phyloP scores from a whole-genome alignment of 257 asterid species.

The Coffea canephora region DNA sequence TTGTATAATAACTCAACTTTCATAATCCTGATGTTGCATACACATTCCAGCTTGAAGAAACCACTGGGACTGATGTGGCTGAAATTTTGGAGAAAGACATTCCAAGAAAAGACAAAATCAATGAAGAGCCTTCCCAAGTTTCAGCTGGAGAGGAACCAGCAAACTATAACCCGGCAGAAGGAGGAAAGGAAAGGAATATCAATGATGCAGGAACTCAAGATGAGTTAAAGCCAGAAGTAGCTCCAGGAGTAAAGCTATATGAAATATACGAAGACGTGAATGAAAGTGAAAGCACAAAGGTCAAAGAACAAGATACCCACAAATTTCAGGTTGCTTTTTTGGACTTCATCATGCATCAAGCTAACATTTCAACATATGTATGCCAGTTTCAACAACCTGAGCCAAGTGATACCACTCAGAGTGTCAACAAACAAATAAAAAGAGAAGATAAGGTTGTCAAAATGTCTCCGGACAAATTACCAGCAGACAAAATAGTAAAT shows the following conservation, averaged over 20 bases:
- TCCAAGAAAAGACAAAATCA: background rate
- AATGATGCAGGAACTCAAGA: background rate
- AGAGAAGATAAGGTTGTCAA: constrained; percentile 7
- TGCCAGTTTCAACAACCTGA: constrained; percentile 6
- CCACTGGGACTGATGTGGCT: background rate
- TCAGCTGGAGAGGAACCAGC: background rate
- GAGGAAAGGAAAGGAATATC: background rate
- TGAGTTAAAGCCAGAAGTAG: background rate
- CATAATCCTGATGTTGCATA: background rate
- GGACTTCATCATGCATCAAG: background rate
- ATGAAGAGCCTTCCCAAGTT: background rate
- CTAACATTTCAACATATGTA: background rate
- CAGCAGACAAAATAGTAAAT: background rate
- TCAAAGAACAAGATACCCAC: background rate
- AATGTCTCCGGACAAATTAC: background rate
- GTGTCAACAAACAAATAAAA: background rate
- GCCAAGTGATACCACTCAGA: constrained; percentile 4
- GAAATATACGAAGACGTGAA: background rate
- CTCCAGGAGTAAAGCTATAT: background rate
- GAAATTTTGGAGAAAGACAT: background rate
- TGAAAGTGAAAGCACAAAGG: background rate
- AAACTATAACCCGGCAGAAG: background rate
- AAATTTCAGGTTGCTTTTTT: background rate
- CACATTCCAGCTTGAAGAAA: background rate
- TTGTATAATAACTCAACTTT: background rate